Conservation (phyloP, 805 yeast genomes). For the Sugiyamaella valdiviana region DNA sequence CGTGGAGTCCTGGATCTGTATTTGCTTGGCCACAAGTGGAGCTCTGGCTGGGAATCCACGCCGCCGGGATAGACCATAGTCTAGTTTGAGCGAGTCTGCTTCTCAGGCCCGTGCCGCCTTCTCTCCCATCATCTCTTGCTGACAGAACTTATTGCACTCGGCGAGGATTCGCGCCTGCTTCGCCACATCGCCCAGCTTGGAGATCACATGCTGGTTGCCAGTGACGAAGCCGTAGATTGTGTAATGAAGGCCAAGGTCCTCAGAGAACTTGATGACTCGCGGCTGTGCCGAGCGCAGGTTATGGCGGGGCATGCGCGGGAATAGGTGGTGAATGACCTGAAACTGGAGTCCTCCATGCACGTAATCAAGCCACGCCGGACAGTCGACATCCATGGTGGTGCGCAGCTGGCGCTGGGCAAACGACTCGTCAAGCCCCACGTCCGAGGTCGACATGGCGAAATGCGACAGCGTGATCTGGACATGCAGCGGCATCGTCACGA, state of each 20-base stretch:
- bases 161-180: constrained; percentile 70
- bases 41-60: too few relatives aligned
- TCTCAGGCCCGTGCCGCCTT: too few relatives aligned
- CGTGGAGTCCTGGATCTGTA: too few relatives aligned
- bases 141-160: constrained; percentile 64
- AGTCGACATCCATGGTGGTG: constrained; percentile 92
- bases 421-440: constrained; percentile 72
- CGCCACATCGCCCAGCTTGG: constrained; percentile 65
- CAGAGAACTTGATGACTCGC: constrained; percentile 65
- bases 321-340: constrained; percentile 85
- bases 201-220: constrained; percentile 69
- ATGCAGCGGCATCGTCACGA: constrained; percentile 86
- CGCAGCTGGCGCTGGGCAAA: constrained; percentile 75
- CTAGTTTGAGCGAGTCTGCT: too few relatives aligned
- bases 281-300: constrained; percentile 73
- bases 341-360: constrained; percentile 90
- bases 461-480: constrained; percentile 87
- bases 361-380: constrained; percentile 88
- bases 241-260: constrained; percentile 68
- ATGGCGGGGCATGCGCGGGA: constrained; percentile 85
- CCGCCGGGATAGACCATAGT: too few relatives aligned
- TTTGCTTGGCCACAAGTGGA: too few relatives aligned
- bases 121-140: constrained; percentile 37
- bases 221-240: constrained; percentile 77
- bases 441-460: constrained; percentile 90